Percentiles rank a stretch among this genome's conserved stretches.
Evolutionary conservation across 805 yeast genomes (phyloP).

Genomic region (Kodamaea hsintzibuensis): DNA sequence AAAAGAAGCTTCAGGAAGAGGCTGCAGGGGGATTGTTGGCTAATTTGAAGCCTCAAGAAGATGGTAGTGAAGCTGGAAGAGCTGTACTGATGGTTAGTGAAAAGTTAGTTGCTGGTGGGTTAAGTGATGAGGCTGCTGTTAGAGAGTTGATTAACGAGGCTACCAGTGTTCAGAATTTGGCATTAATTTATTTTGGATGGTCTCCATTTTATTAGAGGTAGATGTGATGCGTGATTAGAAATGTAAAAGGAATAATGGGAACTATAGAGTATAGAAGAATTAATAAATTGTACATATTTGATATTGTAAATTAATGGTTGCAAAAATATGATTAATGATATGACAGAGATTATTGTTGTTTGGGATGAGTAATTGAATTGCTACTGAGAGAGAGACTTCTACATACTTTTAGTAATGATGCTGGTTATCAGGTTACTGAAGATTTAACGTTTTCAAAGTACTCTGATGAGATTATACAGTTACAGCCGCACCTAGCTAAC

Average conservation of each 20-base stretch:
- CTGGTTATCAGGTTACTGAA: too few relatives aligned
- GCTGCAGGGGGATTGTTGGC: slow-evolving; percentile 18
- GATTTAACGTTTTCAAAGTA: too few relatives aligned
- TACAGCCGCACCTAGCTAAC: too few relatives aligned
- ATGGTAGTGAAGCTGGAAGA: slow-evolving; percentile 72
- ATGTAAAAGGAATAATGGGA: too few relatives aligned
- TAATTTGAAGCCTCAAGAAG: slow-evolving; percentile 28
- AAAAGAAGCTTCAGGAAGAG: slow-evolving; percentile 52
- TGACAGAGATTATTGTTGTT: too few relatives aligned
- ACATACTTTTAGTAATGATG: too few relatives aligned
- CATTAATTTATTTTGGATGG: slow-evolving; percentile 83
- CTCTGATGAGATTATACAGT: too few relatives aligned
- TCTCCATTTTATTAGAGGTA: slow-evolving; percentile 59
- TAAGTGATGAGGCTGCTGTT: slow-evolving; percentile 83
- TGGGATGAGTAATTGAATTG: too few relatives aligned
- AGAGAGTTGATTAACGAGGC: slow-evolving; percentile 82
- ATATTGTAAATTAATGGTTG: not conserved
- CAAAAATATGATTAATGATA: not conserved
- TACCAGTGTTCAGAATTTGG: slow-evolving; percentile 61
- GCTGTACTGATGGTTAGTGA: slow-evolving; percentile 73
- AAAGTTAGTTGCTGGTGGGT: slow-evolving; percentile 63
- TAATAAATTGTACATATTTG: too few relatives aligned
- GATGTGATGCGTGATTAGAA: too few relatives aligned
- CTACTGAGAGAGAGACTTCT: too few relatives aligned
- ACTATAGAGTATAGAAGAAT: slow-evolving; percentile 8